Conservation (phyloP, 2,329 filamentous ascomycete genomes). For the Pseudogymnoascus sp. region DNA sequence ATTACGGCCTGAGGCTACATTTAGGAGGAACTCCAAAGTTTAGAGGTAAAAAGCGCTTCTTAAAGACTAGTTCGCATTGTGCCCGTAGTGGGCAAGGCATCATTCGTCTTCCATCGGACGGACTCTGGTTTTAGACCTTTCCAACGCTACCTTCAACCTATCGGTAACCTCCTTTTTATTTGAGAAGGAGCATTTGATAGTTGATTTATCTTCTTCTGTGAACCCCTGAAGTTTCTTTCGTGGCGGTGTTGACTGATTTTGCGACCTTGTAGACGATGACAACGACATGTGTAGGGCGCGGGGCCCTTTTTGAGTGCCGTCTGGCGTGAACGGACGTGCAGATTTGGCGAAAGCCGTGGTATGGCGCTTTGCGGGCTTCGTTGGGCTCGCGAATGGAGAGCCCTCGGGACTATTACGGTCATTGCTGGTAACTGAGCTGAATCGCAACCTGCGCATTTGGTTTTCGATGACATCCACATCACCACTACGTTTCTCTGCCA, state of each 20-base stretch:
- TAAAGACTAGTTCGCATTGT: not conserved
- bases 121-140: conserved; percentile 25
- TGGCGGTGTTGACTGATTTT: conserved; percentile 31
- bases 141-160: conserved; percentile 36
- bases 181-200: conserved; percentile 47
- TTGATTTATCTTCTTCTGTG: conserved; percentile 50
- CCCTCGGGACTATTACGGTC: conserved; percentile 30
- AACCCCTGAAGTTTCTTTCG: conserved; percentile 58
- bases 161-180: conserved; percentile 46
- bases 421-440: conserved; percentile 30
- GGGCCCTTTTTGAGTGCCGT: conserved; percentile 21
- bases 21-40: not conserved
- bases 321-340: conserved; percentile 25
- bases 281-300: conserved; percentile 24
- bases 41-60: not conserved
- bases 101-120: conserved; percentile 24
- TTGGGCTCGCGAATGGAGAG: conserved; percentile 33
- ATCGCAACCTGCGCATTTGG: conserved; percentile 68
- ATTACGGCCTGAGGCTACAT: not conserved
- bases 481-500: conserved; percentile 84
- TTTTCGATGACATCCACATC: conserved; percentile 87
- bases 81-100: not conserved
- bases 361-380: conserved; percentile 19
- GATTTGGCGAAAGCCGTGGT: conserved; percentile 22
- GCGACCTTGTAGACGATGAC: conserved; percentile 23